Conservation (phyloP, 441 rosid genomes). For the Sinapis alba region DNA sequence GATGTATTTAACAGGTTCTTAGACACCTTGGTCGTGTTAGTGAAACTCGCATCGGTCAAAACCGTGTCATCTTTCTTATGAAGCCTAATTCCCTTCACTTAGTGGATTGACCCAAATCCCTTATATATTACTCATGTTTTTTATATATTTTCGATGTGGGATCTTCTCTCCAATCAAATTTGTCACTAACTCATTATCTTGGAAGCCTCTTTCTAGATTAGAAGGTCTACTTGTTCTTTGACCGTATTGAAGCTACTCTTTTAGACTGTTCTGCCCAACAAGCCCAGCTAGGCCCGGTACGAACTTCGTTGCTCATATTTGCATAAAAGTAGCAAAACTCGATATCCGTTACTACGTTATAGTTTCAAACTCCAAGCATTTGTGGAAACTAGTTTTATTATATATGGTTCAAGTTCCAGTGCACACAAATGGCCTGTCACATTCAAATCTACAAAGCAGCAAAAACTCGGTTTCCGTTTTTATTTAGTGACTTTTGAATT, state of each 20-base stretch:
- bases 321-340: constrained; percentile 37
- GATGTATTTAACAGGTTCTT: constrained; percentile 57
- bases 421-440: constrained; percentile 27
- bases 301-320: neutral
- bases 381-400: neutral
- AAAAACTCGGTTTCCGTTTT: constrained; percentile 36
- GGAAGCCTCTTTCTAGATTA: neutral
- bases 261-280: neutral
- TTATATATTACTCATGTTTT: too few relatives aligned
- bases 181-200: neutral
- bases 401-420: constrained; percentile 37
- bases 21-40: constrained; percentile 90
- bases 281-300: constrained; percentile 10
- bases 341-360: constrained; percentile 16
- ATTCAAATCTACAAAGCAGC: constrained; percentile 30
- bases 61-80: constrained; percentile 69
- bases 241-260: neutral
- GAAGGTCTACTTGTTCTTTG: neutral
- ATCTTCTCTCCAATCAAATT: too few relatives aligned
- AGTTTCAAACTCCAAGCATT: constrained; percentile 7
- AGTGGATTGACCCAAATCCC: too few relatives aligned
- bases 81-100: too few relatives aligned
- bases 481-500: constrained; percentile 13
- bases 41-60: constrained; percentile 77
- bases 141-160: too few relatives aligned